Evolutionary conservation across 2,329 filamentous ascomycete genomes (phyloP).

Genomic region (Exophiala viscosa): DNA sequence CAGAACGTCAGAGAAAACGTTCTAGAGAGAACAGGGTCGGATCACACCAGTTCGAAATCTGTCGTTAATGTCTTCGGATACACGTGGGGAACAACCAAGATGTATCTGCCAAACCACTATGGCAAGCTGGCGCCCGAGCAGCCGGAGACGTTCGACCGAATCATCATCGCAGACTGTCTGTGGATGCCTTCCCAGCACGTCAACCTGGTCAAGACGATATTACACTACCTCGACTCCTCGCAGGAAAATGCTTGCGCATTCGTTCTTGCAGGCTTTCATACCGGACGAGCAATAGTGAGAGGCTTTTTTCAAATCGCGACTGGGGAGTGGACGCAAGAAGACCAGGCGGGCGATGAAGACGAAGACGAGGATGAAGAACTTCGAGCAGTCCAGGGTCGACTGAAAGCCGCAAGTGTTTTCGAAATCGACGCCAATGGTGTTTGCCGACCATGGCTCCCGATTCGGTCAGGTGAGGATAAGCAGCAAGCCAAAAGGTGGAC

Average conservation of each 20-base stretch:
- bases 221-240: slow-evolving; percentile 43
- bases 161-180: slow-evolving; percentile 59
- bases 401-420: slow-evolving; percentile 22
- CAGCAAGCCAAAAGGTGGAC: slow-evolving; percentile 57
- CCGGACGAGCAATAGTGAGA: slow-evolving; percentile 53
- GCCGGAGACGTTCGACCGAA: slow-evolving; percentile 46
- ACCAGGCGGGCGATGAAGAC: slow-evolving; percentile 41
- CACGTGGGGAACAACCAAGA: slow-evolving; percentile 24
- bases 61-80: slow-evolving; percentile 16
- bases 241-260: slow-evolving; percentile 36
- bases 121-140: slow-evolving; percentile 14
- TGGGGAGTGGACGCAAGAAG: slow-evolving; percentile 7
- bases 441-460: slow-evolving; percentile 42
- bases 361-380: slow-evolving; percentile 29
- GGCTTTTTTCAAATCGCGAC: slow-evolving; percentile 51
- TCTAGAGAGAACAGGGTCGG: background rate
- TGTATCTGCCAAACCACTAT: slow-evolving; percentile 36
- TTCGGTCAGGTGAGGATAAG: slow-evolving; percentile 42
- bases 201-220: slow-evolving; percentile 53
- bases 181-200: slow-evolving; percentile 58
- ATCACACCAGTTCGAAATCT: background rate
- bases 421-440: slow-evolving; percentile 39
- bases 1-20: slow-evolving; percentile 22
- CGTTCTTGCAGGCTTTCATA: slow-evolving; percentile 58
- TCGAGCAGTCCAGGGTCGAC: slow-evolving; percentile 20